A percentile compares a stretch with the other conserved stretches of the same genome.
Conservation (phyloP, 805 yeast species). For the Clavispora carvajalis region DNA sequence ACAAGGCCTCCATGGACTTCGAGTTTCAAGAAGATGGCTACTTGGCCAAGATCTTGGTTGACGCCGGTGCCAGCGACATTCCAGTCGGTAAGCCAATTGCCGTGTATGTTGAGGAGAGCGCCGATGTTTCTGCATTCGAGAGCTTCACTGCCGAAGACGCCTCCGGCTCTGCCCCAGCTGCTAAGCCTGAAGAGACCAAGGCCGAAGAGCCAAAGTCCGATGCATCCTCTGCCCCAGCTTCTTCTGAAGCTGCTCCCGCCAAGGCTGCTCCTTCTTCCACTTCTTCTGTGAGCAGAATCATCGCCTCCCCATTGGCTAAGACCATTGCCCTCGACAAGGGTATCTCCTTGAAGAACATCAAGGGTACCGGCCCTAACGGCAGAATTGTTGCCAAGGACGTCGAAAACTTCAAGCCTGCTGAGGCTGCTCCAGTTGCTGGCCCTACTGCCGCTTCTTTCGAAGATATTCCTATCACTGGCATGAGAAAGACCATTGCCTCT, state of each 20-base stretch:
- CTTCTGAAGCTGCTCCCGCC: slow-evolving; percentile 21
- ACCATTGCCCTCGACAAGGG: slow-evolving; percentile 90
- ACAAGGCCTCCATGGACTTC: slow-evolving; percentile 96
- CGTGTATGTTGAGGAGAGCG: slow-evolving; percentile 85
- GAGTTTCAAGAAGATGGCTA: slow-evolving; percentile 97
- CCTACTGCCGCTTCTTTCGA: slow-evolving; percentile 57
- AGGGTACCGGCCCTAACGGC: slow-evolving; percentile 94
- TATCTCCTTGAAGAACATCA: slow-evolving; percentile 72
- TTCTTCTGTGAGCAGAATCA: slow-evolving; percentile 59
- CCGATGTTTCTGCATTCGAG: slow-evolving; percentile 82
- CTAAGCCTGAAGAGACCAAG: slow-evolving; percentile 22
- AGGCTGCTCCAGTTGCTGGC: slow-evolving; percentile 41
- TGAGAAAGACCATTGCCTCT: slow-evolving; percentile 91
- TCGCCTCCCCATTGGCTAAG: slow-evolving; percentile 95
- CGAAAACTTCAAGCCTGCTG: slow-evolving; percentile 55
- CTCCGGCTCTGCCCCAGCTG: slow-evolving; percentile 46
- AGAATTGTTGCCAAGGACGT: slow-evolving; percentile 90
- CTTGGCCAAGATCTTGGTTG: slow-evolving; percentile 80
- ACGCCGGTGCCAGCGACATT: slow-evolving; percentile 80
- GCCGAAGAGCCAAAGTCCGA: slow-evolving; percentile 25
- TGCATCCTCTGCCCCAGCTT: slow-evolving; percentile 21
- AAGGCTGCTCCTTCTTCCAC: slow-evolving; percentile 23
- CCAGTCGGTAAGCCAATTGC: slow-evolving; percentile 96
- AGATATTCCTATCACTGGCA: slow-evolving; percentile 81
- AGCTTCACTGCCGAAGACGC: slow-evolving; percentile 82